Evolutionary conservation across 352 stramenopile species (phyloP).

Genomic region (Globisporangium abappressorium): DNA sequence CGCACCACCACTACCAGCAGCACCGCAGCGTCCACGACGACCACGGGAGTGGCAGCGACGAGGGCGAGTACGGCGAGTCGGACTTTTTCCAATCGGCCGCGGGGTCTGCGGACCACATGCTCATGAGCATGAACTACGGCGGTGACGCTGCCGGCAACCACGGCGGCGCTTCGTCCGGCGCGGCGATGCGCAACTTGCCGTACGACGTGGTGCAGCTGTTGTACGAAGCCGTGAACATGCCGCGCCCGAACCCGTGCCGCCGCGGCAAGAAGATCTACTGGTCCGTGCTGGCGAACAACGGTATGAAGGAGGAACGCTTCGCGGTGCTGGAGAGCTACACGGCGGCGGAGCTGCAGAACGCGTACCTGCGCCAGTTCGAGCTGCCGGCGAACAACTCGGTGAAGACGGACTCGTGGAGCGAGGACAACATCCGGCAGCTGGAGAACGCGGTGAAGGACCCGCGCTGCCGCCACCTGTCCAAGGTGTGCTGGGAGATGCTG

Average conservation of each 20-base stretch:
- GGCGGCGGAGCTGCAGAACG: constrained; percentile 62
- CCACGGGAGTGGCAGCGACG: constrained; percentile 19
- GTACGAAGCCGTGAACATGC: constrained; percentile 72
- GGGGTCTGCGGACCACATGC: constrained; percentile 20
- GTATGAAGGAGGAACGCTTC: constrained; percentile 68
- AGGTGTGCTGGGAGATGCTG: constrained; percentile 80
- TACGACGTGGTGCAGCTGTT: constrained; percentile 55
- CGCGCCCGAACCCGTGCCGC: constrained; percentile 67
- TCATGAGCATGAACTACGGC: constrained; percentile 29
- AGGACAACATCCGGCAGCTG: constrained; percentile 68
- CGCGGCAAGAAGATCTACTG: constrained; percentile 76
- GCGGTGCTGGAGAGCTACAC: constrained; percentile 55
- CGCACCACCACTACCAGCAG: constrained; percentile 10
- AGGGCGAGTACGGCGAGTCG: constrained; percentile 11
- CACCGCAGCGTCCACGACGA: constrained; percentile 3
- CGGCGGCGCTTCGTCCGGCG: constrained; percentile 22
- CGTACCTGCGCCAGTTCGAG: constrained; percentile 67
- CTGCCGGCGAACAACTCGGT: constrained; percentile 37
- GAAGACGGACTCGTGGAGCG: constrained; percentile 65
- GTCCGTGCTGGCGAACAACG: constrained; percentile 62
- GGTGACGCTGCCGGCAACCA: constrained; percentile 7
- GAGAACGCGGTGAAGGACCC: constrained; percentile 69
- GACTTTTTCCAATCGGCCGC: constrained; percentile 16
- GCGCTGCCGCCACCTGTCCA: constrained; percentile 66
- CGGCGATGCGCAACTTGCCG: constrained; percentile 42